phyloP scores from a whole-genome alignment of 177 flowering plant species.

The Telopea speciosissima region DNA sequence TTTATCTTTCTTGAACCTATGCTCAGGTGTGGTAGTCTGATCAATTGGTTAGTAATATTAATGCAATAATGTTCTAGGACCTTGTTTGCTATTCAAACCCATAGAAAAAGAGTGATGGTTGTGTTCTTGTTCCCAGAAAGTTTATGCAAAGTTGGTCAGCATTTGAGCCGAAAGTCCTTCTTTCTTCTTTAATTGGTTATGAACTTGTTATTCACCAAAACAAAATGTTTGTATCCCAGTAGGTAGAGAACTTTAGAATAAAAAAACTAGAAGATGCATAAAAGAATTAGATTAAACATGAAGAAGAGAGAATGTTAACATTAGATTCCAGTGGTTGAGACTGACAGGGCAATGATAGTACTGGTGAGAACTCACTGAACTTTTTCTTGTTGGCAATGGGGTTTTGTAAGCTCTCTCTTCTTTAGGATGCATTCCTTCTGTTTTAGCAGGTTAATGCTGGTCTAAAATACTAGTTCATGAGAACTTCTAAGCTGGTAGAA shows the following conservation, averaged over 20 bases:
- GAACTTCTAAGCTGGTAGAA: neutral
- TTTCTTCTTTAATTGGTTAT: neutral
- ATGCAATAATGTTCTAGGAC: no score
- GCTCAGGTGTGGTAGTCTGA: no score
- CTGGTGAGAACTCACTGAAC: neutral
- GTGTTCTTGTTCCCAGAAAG: neutral
- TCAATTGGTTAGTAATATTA: no score
- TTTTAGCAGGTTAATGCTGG: neutral
- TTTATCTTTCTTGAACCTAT: no score
- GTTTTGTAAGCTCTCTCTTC: neutral
- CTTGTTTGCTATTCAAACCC: neutral
- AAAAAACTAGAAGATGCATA: neutral
- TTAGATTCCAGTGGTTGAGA: neutral
- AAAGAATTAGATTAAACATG: neutral
- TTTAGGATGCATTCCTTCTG: neutral
- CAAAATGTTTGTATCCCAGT: neutral
- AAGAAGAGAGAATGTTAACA: neutral
- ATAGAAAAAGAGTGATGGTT: neutral
- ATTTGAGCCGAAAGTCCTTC: neutral
- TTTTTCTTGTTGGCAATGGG: neutral
- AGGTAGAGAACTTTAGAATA: neutral
- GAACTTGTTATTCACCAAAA: no score
- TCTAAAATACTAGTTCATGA: neutral
- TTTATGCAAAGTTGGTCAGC: neutral
- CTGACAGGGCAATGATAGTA: neutral